Evolutionary conservation across 257 asterid species (phyloP).

Genomic region (Scutellaria minor): DNA sequence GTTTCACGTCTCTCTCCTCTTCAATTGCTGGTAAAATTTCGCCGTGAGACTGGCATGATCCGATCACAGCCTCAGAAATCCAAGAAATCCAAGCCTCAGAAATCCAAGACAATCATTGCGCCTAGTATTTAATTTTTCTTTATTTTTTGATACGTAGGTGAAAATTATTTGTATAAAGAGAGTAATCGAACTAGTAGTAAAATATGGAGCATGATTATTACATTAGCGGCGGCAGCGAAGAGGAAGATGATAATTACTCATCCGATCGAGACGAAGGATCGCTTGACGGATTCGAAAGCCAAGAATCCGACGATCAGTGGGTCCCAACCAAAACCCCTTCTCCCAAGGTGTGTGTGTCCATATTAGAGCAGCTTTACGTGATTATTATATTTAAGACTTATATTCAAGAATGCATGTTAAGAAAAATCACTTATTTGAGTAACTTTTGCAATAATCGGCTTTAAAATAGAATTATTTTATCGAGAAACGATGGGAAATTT

Average conservation of each 20-base stretch:
- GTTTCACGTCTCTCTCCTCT: not conserved
- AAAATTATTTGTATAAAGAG: not conserved
- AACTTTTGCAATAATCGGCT: not conserved
- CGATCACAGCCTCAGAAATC: constrained; percentile 17
- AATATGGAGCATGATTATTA: constrained; percentile 62
- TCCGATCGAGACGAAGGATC: constrained; percentile 65
- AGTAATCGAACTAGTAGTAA: constrained; percentile 18
- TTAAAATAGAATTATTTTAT: constrained; percentile 20
- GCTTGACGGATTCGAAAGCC: constrained; percentile 66
- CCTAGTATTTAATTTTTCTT: not conserved
- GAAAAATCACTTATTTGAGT: not conserved
- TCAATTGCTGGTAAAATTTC: constrained; percentile 13
- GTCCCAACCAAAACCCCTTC: constrained; percentile 55
- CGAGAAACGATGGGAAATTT: not conserved
- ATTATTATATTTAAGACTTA: not conserved
- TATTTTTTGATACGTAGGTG: not conserved
- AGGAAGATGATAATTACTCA: constrained; percentile 54
- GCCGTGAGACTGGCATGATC: constrained; percentile 12
- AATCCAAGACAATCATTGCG: constrained; percentile 8
- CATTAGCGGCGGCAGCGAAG: constrained; percentile 55
- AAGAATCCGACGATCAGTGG: constrained; percentile 56
- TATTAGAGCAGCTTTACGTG: not conserved
- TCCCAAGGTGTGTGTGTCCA: constrained; percentile 55
- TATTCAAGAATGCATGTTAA: constrained; percentile 16
- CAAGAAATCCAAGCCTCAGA: not conserved